Evolutionary conservation across 2,329 filamentous ascomycete species (phyloP).

Genomic region (Whalleya microplaca): DNA sequence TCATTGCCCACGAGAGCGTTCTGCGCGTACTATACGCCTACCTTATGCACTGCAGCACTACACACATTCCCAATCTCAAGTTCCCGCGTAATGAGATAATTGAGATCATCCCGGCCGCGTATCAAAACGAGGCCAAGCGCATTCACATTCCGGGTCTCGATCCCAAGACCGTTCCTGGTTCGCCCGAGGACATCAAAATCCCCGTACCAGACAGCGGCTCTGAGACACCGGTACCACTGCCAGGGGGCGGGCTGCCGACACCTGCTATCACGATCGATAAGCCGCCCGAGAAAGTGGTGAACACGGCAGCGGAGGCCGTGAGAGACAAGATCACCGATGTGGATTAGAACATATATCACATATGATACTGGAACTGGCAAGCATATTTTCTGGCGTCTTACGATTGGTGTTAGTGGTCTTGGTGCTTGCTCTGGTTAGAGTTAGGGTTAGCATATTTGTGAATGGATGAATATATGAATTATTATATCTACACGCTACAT

Average conservation of each 20-base stretch:
- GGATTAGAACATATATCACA: constrained; percentile 26
- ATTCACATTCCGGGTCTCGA: constrained; percentile 78
- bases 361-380: neutral
- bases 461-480: constrained; percentile 3
- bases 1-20: constrained; percentile 98
- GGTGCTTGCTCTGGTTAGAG: neutral
- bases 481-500: neutral
- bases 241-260: constrained; percentile 53
- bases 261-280: constrained; percentile 40
- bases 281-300: constrained; percentile 36
- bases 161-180: constrained; percentile 71
- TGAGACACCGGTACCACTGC: constrained; percentile 47
- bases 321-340: constrained; percentile 39
- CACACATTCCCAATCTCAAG: constrained; percentile 88
- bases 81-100: constrained; percentile 98
- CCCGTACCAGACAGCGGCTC: constrained; percentile 61
- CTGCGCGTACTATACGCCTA: constrained; percentile 95
- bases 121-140: constrained; percentile 93
- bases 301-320: constrained; percentile 36
- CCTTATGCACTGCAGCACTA: constrained; percentile 96
- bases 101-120: constrained; percentile 96
- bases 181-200: constrained; percentile 80
- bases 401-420: neutral
- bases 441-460: neutral
- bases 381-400: neutral